Evolutionary conservation across 768 basidiomycete species (phyloP).

Genomic region (Phylloporus sp.): DNA sequence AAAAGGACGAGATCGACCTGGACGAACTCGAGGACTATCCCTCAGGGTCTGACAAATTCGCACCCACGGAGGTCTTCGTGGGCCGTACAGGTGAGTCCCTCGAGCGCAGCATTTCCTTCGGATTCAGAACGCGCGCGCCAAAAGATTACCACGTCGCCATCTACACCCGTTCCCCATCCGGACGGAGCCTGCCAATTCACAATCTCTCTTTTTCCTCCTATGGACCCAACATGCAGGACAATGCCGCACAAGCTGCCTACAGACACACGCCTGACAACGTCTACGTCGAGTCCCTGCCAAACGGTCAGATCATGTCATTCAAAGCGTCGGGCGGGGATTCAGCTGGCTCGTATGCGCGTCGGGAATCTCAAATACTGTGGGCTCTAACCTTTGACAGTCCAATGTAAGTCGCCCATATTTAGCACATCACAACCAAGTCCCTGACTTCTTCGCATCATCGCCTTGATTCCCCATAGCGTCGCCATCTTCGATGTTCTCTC

Average conservation of each 20-base stretch:
- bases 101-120: neutral
- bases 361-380: slow-evolving; percentile 50
- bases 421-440: neutral
- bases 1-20: slow-evolving; percentile 43
- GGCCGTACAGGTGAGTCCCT: slow-evolving; percentile 55
- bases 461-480: slow-evolving; percentile 46
- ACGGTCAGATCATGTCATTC: slow-evolving; percentile 76
- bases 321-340: slow-evolving; percentile 35
- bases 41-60: slow-evolving; percentile 26
- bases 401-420: slow-evolving; percentile 45
- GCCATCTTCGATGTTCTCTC: slow-evolving; percentile 74
- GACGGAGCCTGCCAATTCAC: slow-evolving; percentile 50
- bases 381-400: slow-evolving; percentile 54
- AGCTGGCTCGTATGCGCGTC: slow-evolving; percentile 25
- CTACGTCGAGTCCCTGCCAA: slow-evolving; percentile 78
- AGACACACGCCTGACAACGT: slow-evolving; percentile 68
- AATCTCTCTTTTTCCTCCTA: slow-evolving; percentile 89
- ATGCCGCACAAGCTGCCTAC: slow-evolving; percentile 66
- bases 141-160: slow-evolving; percentile 89
- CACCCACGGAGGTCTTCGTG: slow-evolving; percentile 49
- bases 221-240: slow-evolving; percentile 87
- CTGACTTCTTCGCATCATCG: slow-evolving; percentile 6
- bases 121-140: slow-evolving; percentile 7
- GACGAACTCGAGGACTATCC: slow-evolving; percentile 56
- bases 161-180: slow-evolving; percentile 45